phyloP scores from a whole-genome alignment of 2,329 filamentous ascomycete genomes.

The Pyrenochaeta sp. region DNA sequence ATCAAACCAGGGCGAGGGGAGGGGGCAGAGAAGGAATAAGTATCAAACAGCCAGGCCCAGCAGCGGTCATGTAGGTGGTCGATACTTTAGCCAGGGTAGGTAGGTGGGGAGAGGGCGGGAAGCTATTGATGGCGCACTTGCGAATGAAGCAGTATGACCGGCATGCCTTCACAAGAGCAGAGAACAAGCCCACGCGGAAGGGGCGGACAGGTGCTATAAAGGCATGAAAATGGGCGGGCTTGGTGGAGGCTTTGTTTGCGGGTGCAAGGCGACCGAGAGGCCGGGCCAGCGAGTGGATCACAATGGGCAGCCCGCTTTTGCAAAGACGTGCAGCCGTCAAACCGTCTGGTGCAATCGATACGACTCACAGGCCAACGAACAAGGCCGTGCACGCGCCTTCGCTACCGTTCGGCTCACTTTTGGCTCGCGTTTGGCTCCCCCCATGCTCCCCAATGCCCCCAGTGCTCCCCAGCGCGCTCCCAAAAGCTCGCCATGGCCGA shows the following conservation, averaged over 20 bases:
- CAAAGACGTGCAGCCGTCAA: constrained; percentile 12
- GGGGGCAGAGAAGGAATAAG: constrained; percentile 35
- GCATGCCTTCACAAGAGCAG: too few relatives aligned
- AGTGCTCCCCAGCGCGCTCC: too few relatives aligned
- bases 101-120: constrained; percentile 21
- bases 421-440: too few relatives aligned
- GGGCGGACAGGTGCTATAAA: constrained; percentile 3
- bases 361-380: constrained; percentile 1
- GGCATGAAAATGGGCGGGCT: constrained; percentile 11
- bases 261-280: neutral
- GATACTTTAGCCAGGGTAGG: constrained; percentile 6
- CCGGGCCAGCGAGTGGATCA: neutral
- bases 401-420: constrained; percentile 3
- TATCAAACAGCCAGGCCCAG: constrained; percentile 35
- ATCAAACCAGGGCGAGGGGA: too few relatives aligned
- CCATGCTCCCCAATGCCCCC: too few relatives aligned
- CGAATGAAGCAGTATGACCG: constrained; percentile 27
- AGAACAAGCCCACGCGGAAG: neutral
- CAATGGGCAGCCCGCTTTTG: constrained; percentile 13
- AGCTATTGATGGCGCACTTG: constrained; percentile 31
- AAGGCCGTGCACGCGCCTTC: constrained; percentile 10
- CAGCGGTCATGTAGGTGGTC: constrained; percentile 27
- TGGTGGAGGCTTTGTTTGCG: too few relatives aligned
- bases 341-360: constrained; percentile 19
- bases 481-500: too few relatives aligned